A percentile compares a stretch with the other conserved stretches of the same genome.
Conservation (phyloP, 1,139 yeast species). For the Yamadazyma pseudoaaseri region DNA sequence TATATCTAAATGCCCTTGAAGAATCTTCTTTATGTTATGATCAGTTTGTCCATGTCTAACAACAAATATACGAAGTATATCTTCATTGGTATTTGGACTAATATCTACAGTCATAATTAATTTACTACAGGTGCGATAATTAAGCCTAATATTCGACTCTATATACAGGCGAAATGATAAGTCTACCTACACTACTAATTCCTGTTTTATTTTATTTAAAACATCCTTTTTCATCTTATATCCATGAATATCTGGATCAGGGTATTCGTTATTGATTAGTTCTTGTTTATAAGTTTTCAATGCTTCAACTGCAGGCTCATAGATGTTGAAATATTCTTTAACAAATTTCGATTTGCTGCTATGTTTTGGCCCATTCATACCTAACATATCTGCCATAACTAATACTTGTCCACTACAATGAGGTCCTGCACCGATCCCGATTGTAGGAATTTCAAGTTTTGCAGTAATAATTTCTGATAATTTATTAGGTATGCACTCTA, state of each 20-base stretch:
- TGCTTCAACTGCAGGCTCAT: constrained; percentile 50
- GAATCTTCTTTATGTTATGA: constrained; percentile 59
- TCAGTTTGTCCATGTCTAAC: constrained; percentile 84
- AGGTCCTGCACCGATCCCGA: constrained; percentile 95
- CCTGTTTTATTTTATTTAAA: constrained; percentile 44
- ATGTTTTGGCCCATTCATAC: constrained; percentile 60
- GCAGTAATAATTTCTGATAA: constrained; percentile 68
- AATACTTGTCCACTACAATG: constrained; percentile 85
- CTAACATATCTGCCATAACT: constrained; percentile 82
- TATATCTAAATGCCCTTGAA: constrained; percentile 74
- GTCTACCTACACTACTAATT: constrained; percentile 1
- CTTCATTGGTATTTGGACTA: constrained; percentile 32
- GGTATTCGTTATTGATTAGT: constrained; percentile 56
- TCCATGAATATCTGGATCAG: constrained; percentile 60
- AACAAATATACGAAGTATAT: constrained; percentile 52
- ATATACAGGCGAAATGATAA: no score
- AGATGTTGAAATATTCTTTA: constrained; percentile 60
- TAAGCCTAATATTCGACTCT: no score
- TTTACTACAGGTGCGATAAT: no score
- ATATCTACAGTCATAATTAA: constrained; percentile 35
- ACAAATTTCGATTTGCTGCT: constrained; percentile 66
- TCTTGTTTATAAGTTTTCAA: constrained; percentile 57
- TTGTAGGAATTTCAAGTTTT: constrained; percentile 68
- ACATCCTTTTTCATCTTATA: constrained; percentile 71
- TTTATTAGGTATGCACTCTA: constrained; percentile 84